phyloP scores from a whole-genome alignment of 495 filamentous ascomycete genomes.

The Immersiella caudata region DNA sequence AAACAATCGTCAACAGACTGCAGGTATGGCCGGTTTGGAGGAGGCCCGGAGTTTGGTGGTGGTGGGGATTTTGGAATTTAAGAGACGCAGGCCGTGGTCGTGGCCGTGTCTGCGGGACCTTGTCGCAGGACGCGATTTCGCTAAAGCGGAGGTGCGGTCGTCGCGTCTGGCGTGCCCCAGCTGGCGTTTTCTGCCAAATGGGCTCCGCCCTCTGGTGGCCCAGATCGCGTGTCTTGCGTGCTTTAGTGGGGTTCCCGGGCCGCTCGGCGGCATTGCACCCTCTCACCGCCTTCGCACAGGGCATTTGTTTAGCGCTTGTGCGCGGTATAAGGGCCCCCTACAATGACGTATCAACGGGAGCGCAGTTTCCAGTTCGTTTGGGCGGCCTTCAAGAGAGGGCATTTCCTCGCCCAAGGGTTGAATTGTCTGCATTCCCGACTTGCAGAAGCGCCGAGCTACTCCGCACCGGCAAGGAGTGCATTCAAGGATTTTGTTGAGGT shows the following conservation, averaged over 20 bases:
- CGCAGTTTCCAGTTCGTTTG: not conserved
- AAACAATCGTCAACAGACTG: slow-evolving; percentile 18
- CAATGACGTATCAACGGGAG: slow-evolving; percentile 19
- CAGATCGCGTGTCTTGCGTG: slow-evolving; percentile 24
- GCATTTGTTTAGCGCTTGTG: slow-evolving; percentile 17
- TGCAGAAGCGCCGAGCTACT: slow-evolving; percentile 6
- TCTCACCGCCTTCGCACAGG: slow-evolving; percentile 24
- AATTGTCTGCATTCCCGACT: slow-evolving; percentile 1
- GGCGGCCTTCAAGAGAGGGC: not conserved
- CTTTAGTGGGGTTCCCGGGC: slow-evolving; percentile 19
- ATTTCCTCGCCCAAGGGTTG: not conserved
- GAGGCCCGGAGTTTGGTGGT: slow-evolving; percentile 31
- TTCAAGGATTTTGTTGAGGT: slow-evolving; percentile 18
- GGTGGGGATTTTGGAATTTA: slow-evolving; percentile 42
- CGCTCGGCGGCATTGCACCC: slow-evolving; percentile 21
- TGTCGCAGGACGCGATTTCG: slow-evolving; percentile 39
- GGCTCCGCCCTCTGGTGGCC: slow-evolving; percentile 8
- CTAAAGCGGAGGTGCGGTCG: slow-evolving; percentile 27
- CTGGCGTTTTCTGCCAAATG: slow-evolving; percentile 21
- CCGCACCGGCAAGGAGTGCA: slow-evolving; percentile 5
- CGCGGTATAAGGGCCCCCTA: slow-evolving; percentile 3
- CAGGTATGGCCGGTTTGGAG: slow-evolving; percentile 31
- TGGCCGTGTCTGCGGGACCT: slow-evolving; percentile 38
- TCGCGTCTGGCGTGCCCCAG: slow-evolving; percentile 31
- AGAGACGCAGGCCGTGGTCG: slow-evolving; percentile 31